phyloP scores from a whole-genome alignment of 2,329 filamentous ascomycete genomes.

The Clonostachys byssicola region DNA sequence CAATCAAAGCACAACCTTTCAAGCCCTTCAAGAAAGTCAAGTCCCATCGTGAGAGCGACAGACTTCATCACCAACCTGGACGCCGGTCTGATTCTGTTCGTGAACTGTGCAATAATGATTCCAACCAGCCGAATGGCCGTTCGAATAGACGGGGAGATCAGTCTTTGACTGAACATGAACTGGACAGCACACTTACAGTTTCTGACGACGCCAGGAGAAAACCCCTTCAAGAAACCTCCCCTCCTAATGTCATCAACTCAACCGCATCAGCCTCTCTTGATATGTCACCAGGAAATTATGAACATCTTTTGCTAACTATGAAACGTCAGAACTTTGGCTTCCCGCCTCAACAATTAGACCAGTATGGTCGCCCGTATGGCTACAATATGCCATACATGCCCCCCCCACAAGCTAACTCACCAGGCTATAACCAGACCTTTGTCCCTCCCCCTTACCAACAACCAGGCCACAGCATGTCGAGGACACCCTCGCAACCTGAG shows the following conservation, averaged over 20 bases:
- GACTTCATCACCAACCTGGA: constrained; percentile 28
- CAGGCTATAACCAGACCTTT: constrained; percentile 45
- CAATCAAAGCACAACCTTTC: constrained; percentile 22
- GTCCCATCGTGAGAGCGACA: constrained; percentile 40
- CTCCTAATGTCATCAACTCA: not conserved
- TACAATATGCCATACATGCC: constrained; percentile 45
- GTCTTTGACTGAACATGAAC: constrained; percentile 10
- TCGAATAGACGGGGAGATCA: constrained; percentile 14
- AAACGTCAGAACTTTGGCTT: constrained; percentile 63
- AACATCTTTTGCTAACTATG: constrained; percentile 69
- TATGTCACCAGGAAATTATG: constrained; percentile 68
- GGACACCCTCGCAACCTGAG: constrained; percentile 76
- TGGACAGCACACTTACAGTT: not conserved
- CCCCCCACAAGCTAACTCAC: constrained; percentile 37
- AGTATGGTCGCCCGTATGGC: constrained; percentile 32
- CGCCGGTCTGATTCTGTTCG: constrained; percentile 30
- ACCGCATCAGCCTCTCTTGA: constrained; percentile 34
- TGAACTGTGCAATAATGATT: constrained; percentile 12
- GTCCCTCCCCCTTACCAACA: constrained; percentile 33
- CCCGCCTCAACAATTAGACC: constrained; percentile 35
- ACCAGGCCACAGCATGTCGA: constrained; percentile 71
- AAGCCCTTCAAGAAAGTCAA: constrained; percentile 26
- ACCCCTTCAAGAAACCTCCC: constrained; percentile 10
- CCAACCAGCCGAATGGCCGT: not conserved
- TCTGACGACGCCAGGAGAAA: not conserved